These are phyloP conservation scores for Anaeromyces robustus DNA, from an alignment of 192 early-diverging fungal species.

Conservation along the genomic window DNA sequence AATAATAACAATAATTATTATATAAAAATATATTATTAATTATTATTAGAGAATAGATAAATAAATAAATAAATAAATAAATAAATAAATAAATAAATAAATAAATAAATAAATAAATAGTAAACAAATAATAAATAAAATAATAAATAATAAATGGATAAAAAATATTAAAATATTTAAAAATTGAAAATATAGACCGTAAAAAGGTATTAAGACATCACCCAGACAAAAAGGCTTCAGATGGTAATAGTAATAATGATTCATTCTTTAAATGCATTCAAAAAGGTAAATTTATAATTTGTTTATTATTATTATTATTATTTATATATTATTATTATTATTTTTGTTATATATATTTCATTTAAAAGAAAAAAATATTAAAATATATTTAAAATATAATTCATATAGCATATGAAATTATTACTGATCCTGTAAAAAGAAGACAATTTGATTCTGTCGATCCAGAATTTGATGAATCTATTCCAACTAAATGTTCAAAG, in stretches of 20 bases:
- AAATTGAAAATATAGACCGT: constrained; percentile 31
- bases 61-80: too few relatives aligned
- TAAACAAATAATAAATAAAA: not conserved
- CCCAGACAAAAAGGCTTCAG: constrained; percentile 85
- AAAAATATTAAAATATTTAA: not conserved
- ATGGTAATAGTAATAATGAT: constrained; percentile 67
- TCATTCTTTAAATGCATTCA: constrained; percentile 99
- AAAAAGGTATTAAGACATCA: constrained; percentile 94
- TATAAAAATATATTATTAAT: too few relatives aligned
- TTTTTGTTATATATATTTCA: too few relatives aligned
- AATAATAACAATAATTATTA: not conserved
- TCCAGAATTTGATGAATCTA: constrained; percentile 54
- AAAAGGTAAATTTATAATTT: constrained; percentile 16
- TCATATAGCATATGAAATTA: constrained; percentile 70
- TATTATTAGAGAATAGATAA: too few relatives aligned
- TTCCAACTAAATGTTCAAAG: constrained; percentile 48
- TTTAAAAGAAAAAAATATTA: too few relatives aligned
- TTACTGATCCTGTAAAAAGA: constrained; percentile 77
- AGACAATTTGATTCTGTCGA: constrained; percentile 95
- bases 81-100: too few relatives aligned
- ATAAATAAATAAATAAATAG: not conserved
- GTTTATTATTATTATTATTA: not conserved
- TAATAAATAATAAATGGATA: not conserved
- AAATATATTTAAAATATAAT: not conserved
- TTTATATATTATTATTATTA: not conserved